Percentiles rank a stretch among this genome's conserved stretches.
phyloP scores from a whole-genome alignment of 2,329 filamentous ascomycete species.

The Fusarium sp. region DNA sequence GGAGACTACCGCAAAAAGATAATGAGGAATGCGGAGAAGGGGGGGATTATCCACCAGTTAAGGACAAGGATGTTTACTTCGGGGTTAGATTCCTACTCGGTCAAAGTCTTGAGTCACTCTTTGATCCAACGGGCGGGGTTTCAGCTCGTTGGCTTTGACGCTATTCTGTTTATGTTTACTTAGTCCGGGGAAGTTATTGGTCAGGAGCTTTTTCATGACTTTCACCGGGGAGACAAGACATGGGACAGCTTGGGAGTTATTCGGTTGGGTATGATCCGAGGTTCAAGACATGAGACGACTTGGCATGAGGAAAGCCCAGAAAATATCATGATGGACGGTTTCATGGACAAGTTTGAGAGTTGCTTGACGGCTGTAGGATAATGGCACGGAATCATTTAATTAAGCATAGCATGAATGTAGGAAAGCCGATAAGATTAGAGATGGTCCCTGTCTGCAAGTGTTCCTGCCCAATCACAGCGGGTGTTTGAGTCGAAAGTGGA shows the following conservation, averaged over 20 bases:
- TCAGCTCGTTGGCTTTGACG: neutral
- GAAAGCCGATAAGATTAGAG: neutral
- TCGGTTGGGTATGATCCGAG: neutral
- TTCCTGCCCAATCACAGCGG: neutral
- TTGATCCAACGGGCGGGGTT: conserved; percentile 8
- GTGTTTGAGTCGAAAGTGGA: accelerated
- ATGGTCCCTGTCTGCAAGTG: accelerated
- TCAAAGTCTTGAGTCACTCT: neutral
- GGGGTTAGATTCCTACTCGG: neutral
- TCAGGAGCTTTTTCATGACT: neutral
- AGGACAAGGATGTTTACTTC: neutral
- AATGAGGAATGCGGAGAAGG: neutral
- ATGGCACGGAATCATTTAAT: neutral
- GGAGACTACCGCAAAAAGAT: neutral
- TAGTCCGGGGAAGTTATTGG: conserved; percentile 2
- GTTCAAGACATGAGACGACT: neutral
- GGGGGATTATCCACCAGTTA: conserved; percentile 4
- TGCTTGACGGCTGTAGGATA: neutral
- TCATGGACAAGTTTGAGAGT: neutral
- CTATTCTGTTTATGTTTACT: neutral
- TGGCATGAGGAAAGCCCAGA: neutral
- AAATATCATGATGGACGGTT: neutral
- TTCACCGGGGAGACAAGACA: neutral
- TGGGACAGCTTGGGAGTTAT: neutral
- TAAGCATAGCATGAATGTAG: neutral